Conservation (phyloP, 306 rosid species). For the Lupinus albus region DNA sequence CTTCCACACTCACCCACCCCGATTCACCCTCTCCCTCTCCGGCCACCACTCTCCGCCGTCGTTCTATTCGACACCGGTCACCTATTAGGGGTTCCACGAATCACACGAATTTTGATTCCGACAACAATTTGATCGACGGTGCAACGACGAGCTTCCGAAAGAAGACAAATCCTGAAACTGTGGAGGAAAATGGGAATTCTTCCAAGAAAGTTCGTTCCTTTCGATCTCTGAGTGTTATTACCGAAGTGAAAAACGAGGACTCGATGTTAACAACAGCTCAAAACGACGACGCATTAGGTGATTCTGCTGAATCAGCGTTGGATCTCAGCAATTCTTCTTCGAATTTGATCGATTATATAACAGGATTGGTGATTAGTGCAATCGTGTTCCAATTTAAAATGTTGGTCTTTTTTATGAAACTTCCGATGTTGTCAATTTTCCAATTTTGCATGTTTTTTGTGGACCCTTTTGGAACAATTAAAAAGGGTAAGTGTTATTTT, state of each 20-base stretch:
- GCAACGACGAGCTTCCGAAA: constrained; percentile 8
- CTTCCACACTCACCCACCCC: constrained; percentile 30
- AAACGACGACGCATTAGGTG: constrained; percentile 34
- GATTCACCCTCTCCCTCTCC: constrained; percentile 29
- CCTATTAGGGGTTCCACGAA: constrained; percentile 31
- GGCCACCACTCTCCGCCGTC: constrained; percentile 49
- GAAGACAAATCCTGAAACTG: neutral
- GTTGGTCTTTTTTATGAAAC: constrained; percentile 49
- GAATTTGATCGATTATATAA: too few relatives aligned
- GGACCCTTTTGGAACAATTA: constrained; percentile 60
- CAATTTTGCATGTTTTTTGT: constrained; percentile 50
- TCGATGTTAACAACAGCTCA: constrained; percentile 60
- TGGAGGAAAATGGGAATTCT: too few relatives aligned
- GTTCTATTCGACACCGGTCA: constrained; percentile 35
- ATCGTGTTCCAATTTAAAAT: constrained; percentile 34
- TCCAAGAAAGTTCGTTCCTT: constrained; percentile 21
- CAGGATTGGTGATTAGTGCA: too few relatives aligned
- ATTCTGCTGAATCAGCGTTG: constrained; percentile 42
- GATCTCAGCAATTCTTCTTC: neutral
- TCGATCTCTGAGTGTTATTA: neutral
- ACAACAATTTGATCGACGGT: too few relatives aligned
- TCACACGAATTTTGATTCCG: constrained; percentile 17
- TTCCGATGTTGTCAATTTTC: constrained; percentile 51
- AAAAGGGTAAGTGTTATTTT: constrained; percentile 42
- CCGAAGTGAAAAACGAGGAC: constrained; percentile 43